These are phyloP conservation scores for Penicillium lividum DNA, from an alignment of 495 filamentous ascomycete species.

Conservation along the genomic window DNA sequence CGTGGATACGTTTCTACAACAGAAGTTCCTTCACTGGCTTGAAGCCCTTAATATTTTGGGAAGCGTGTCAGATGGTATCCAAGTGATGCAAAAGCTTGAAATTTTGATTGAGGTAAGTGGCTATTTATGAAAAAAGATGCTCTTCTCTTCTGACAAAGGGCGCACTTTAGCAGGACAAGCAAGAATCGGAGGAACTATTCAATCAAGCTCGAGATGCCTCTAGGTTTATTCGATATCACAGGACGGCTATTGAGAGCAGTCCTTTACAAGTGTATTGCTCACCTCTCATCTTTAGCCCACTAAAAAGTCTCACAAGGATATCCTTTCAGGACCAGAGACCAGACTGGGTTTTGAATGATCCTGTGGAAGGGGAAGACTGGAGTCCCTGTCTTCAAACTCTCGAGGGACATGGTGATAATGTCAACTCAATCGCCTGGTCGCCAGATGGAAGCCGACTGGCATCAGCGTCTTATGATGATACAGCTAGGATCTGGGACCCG, in stretches of 20 bases:
- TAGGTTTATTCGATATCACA: slow-evolving; percentile 28
- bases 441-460: too few relatives aligned
- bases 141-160: slow-evolving; percentile 7
- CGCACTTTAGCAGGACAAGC: background rate
- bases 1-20: slow-evolving; percentile 4
- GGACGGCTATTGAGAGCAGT: slow-evolving; percentile 24
- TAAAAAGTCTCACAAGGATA: too few relatives aligned
- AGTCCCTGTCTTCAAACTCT: too few relatives aligned
- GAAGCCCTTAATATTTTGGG: slow-evolving; percentile 34
- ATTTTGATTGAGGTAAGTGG: slow-evolving; percentile 10
- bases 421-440: too few relatives aligned
- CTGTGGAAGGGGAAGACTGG: too few relatives aligned
- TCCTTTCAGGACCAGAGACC: too few relatives aligned
- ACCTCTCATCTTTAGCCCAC: too few relatives aligned
- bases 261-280: too few relatives aligned
- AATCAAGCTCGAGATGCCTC: slow-evolving; percentile 28
- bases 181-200: slow-evolving; percentile 6
- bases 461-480: too few relatives aligned
- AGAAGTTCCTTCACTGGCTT: slow-evolving; percentile 33
- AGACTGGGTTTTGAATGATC: too few relatives aligned
- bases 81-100: slow-evolving; percentile 14
- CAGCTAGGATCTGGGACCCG: too few relatives aligned
- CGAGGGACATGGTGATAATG: too few relatives aligned
- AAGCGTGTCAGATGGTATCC: slow-evolving; percentile 25
- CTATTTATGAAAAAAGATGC: background rate